A percentile compares a stretch with the other conserved stretches of the same genome.
Evolutionary conservation across 192 early-diverging fungal genomes (phyloP).

Genomic region (Entomortierella lignicola): DNA sequence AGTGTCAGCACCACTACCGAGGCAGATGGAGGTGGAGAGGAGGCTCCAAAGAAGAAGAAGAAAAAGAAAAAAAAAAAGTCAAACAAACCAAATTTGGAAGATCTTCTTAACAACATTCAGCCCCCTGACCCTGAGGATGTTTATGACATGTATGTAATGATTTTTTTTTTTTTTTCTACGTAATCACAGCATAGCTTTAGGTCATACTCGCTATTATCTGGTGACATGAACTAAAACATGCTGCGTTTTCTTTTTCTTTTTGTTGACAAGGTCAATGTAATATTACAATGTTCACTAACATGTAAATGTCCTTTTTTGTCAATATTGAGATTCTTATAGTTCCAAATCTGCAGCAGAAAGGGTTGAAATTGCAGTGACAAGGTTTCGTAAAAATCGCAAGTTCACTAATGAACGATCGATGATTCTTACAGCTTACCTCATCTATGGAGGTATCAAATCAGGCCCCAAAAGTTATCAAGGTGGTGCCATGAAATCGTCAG

Average conservation of each 20-base stretch:
- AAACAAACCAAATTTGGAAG: constrained; percentile 55
- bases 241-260: constrained; percentile 5
- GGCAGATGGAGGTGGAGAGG: not conserved
- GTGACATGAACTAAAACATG: not conserved
- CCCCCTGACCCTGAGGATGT: constrained; percentile 48
- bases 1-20: no score
- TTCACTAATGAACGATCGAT: constrained; percentile 52
- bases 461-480: constrained; percentile 65
- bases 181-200: not conserved
- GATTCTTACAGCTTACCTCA: constrained; percentile 63
- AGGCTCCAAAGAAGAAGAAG: constrained; percentile 27
- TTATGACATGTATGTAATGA: constrained; percentile 59
- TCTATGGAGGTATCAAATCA: constrained; percentile 63
- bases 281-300: not conserved
- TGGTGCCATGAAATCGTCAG: constrained; percentile 27
- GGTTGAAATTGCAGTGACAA: constrained; percentile 63
- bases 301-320: not conserved
- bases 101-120: constrained; percentile 49
- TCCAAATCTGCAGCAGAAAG: constrained; percentile 56
- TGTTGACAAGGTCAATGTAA: not conserved
- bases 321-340: constrained; percentile 18
- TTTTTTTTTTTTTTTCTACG: not conserved
- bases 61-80: constrained; percentile 62
- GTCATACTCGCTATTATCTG: not conserved
- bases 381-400: constrained; percentile 66